Percentiles rank a stretch among this genome's conserved stretches.
These are phyloP conservation scores for Ustilago crameri DNA, from an alignment of 1,284 basidiomycete species.

Conservation along the genomic window DNA sequence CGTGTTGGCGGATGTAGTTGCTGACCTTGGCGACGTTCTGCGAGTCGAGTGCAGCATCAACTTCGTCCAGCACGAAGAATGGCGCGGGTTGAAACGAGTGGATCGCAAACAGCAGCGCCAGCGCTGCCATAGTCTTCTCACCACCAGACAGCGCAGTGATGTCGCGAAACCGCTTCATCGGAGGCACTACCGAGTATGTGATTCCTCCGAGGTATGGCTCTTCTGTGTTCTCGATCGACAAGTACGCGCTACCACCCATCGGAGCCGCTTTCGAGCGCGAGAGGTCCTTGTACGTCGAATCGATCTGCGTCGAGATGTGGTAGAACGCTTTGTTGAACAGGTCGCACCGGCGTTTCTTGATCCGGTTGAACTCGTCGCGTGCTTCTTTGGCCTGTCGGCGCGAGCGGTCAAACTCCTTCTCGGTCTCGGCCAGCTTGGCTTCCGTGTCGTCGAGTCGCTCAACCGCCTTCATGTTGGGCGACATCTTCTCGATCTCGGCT, in stretches of 20 bases:
- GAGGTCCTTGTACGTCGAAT: conserved; percentile 95
- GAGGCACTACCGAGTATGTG: conserved; percentile 95
- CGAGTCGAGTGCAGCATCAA: conserved; percentile 84
- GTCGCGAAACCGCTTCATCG: conserved; percentile 98
- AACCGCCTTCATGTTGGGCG: conserved; percentile 95
- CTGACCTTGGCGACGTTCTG: conserved; percentile 66
- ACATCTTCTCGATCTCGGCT: conserved; percentile 89
- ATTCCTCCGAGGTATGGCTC: conserved; percentile 96
- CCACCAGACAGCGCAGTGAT: conserved; percentile 99
- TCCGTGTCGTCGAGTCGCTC: conserved; percentile 95
- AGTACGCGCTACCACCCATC: conserved; percentile 94
- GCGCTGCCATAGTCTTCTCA: conserved; percentile 96
- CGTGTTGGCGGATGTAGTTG: conserved; percentile 65
- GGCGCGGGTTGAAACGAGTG: conserved; percentile 94
- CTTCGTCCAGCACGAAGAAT: conserved; percentile 98
- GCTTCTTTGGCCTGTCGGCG: conserved; percentile 85
- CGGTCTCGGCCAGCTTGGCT: conserved; percentile 72
- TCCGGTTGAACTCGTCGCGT: conserved; percentile 87
- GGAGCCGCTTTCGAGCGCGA: conserved; percentile 92
- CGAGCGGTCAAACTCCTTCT: conserved; percentile 73
- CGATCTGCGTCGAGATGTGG: conserved; percentile 93
- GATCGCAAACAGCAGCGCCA: conserved; percentile 94
- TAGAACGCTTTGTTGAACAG: conserved; percentile 95
- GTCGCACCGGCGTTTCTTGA: conserved; percentile 78
- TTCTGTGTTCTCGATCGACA: conserved; percentile 95